Conservation (phyloP, 2,329 filamentous ascomycete species). For the Epichloe aotearoae region DNA sequence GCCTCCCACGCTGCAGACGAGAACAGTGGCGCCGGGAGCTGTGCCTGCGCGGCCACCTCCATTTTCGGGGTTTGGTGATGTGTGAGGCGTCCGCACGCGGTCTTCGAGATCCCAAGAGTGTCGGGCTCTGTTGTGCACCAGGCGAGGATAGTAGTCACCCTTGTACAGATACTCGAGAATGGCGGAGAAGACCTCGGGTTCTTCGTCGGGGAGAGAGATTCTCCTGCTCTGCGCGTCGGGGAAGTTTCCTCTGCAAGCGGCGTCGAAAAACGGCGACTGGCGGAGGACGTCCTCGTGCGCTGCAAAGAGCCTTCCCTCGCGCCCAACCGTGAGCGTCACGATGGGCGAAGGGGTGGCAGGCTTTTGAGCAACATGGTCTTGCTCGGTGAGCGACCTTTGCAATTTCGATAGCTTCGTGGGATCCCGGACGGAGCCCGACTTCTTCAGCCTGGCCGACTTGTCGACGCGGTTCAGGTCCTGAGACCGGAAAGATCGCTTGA, state of each 20-base stretch:
- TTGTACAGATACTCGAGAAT: conserved; percentile 96
- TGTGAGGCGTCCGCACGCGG: conserved; percentile 26
- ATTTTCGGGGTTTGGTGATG: conserved; percentile 38
- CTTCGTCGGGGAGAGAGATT: conserved; percentile 58
- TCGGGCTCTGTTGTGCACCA: conserved; percentile 74
- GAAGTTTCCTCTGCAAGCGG: conserved; percentile 58
- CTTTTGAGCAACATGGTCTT: conserved; percentile 22
- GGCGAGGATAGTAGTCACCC: conserved; percentile 84
- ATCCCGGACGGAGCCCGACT: conserved; percentile 45
- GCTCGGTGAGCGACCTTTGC: conserved; percentile 64
- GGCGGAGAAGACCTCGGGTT: conserved; percentile 86
- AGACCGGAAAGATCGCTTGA: conserved; percentile 80
- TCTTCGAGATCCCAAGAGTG: conserved; percentile 87
- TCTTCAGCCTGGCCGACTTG: conserved; percentile 76
- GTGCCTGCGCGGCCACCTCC: conserved; percentile 30
- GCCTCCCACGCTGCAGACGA: conserved; percentile 59
- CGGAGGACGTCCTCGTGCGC: conserved; percentile 87
- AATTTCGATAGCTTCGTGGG: conserved; percentile 70
- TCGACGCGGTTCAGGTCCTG: conserved; percentile 63
- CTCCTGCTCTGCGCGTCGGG: conserved; percentile 65
- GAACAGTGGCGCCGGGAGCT: conserved; percentile 46
- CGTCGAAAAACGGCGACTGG: conserved; percentile 72
- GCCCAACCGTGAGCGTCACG: conserved; percentile 73
- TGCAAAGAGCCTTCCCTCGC: conserved; percentile 80
- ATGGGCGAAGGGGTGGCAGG: conserved; percentile 49